Evolutionary conservation across 345 rosid species (phyloP), one percentile per base, ranked within the genome.

Genomic region (Toxicodendron radicans): DNA sequence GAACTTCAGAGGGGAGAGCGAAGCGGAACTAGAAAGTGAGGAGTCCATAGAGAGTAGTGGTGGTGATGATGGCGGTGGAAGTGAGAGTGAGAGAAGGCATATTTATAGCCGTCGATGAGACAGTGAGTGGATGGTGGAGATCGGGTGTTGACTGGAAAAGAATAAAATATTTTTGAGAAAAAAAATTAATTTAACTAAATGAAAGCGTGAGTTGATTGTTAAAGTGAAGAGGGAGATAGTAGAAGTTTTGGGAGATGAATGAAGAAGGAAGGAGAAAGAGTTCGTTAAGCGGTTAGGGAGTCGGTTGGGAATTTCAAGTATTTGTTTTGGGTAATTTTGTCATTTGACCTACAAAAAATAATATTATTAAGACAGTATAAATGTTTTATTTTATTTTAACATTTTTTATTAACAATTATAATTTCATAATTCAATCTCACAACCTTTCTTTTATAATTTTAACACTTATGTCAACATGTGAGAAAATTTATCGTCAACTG

Each of bases 21-120:
- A 78, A 75, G 89, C 81, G 16, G 84, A 76, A 78, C 85, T 75
- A 33, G 86, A 80, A 54, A 75, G 66, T 75, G 86, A 35, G 41
- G 85, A 60, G 21, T 79, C 84, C 87, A 84, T 79, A 62, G 35
- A 38, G 52, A 0, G 2, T 41, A 33, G 57, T 63, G 61, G 20
- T 38, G 27, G 58, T 18, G 52, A 45, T 62, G 20, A 45, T 62
- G 20, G 61, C 2, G 67, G 46, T 49, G 33, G 60, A 0, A 63
- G 48, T 10, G 33, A 52, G 18, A 45, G 7, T 5, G 33, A 24
- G 3, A 16, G 30, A 4, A 23, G n/a, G 13, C 52, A 9, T 75
- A 68, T 72, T 78, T 78, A 54, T 72, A 78, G 75, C 79, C 75
- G 65, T 81, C 27, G 67, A 74, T 68, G 30, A 16, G 41, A 48